These are phyloP conservation scores for Pleoardoris graminearum DNA, from an alignment of 2,329 filamentous ascomycete species.

Conservation along the genomic window DNA sequence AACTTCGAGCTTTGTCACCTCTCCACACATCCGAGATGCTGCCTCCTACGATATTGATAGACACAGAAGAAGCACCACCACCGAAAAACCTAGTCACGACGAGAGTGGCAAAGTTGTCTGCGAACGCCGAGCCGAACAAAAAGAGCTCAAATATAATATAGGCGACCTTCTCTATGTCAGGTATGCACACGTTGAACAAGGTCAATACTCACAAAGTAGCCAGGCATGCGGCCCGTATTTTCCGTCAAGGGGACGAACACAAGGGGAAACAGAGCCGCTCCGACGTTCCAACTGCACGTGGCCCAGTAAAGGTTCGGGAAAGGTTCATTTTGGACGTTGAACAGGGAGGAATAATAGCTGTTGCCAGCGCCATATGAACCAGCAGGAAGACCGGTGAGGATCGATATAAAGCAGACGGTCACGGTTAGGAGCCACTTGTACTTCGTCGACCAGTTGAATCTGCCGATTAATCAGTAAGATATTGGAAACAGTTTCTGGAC, in stretches of 20 bases:
- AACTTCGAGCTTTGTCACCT: constrained; percentile 46
- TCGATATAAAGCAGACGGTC: constrained; percentile 50
- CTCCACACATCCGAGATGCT: constrained; percentile 43
- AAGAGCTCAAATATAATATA: constrained; percentile 50
- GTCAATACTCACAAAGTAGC: constrained; percentile 42
- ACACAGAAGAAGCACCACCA: constrained; percentile 49
- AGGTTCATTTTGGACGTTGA: constrained; percentile 40
- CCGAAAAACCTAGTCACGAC: constrained; percentile 51
- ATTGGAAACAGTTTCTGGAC: too few species aligned
- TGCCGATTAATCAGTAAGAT: constrained; percentile 7
- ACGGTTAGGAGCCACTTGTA: constrained; percentile 50
- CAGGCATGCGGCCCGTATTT: constrained; percentile 50
- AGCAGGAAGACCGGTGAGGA: constrained; percentile 48
- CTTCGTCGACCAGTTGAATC: constrained; percentile 47
- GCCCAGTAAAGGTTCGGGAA: constrained; percentile 48
- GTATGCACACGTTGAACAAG: too few species aligned
- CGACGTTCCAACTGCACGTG: constrained; percentile 47
- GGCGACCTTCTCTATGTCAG: constrained; percentile 20
- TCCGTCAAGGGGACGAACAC: constrained; percentile 49
- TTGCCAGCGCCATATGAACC: constrained; percentile 47
- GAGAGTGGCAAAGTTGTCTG: constrained; percentile 50
- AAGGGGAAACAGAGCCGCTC: constrained; percentile 47
- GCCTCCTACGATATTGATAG: constrained; percentile 45
- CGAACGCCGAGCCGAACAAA: constrained; percentile 49
- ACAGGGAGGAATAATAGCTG: constrained; percentile 39